phyloP scores from a whole-genome alignment of 2,329 filamentous ascomycete genomes.

The Trichoderma sp. region DNA sequence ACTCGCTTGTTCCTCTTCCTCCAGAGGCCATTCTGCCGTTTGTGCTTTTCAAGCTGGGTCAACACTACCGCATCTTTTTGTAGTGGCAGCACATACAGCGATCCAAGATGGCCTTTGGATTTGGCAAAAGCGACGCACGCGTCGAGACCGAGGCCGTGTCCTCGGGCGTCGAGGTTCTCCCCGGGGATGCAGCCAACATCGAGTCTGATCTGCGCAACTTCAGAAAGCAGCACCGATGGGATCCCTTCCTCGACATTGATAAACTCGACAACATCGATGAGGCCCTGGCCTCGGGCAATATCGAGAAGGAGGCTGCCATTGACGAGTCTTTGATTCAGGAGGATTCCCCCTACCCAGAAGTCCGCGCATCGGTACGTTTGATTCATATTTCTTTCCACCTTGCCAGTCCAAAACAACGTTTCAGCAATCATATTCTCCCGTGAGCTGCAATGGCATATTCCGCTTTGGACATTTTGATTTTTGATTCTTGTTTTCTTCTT shows the following conservation, averaged over 20 bases:
- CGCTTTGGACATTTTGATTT: neutral
- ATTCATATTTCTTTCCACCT: neutral
- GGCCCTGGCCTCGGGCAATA: slow-evolving; percentile 47
- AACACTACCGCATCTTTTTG: slow-evolving; percentile 31
- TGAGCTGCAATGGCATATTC: neutral
- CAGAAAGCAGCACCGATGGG: slow-evolving; percentile 55
- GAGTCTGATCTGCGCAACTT: slow-evolving; percentile 44
- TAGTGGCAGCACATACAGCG: slow-evolving; percentile 32
- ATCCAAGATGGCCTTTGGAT: slow-evolving; percentile 30
- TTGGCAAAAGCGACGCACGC: slow-evolving; percentile 26
- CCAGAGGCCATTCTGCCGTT: slow-evolving; percentile 14
- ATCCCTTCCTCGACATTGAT: slow-evolving; percentile 58
- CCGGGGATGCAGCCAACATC: slow-evolving; percentile 25
- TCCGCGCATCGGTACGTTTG: slow-evolving; percentile 31
- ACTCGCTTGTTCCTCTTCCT: neutral
- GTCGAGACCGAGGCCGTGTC: slow-evolving; percentile 27
- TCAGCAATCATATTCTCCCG: neutral
- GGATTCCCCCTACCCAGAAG: slow-evolving; percentile 47
- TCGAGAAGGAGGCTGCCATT: slow-evolving; percentile 48
- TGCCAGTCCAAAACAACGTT: neutral
- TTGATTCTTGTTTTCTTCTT: neutral
- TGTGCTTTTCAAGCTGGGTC: neutral
- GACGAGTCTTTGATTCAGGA: slow-evolving; percentile 52
- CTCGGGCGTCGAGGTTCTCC: slow-evolving; percentile 29
- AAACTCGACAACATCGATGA: slow-evolving; percentile 55